Conservation (phyloP, 148 eudicot species). For the Spergularia bocconei region DNA sequence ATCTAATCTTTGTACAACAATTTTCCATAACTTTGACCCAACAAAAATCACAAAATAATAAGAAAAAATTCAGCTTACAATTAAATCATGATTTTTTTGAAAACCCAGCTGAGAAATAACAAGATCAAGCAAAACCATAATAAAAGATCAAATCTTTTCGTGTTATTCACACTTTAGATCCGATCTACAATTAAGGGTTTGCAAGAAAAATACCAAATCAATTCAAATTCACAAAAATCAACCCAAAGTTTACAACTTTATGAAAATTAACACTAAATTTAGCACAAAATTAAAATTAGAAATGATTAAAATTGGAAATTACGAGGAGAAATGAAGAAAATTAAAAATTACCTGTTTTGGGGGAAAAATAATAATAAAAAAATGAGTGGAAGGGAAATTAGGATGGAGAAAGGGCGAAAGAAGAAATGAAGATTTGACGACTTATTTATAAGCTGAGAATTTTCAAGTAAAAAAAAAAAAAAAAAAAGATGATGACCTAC, state of each 20-base stretch:
- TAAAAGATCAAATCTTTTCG: conserved; percentile 6
- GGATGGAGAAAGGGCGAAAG: conserved; percentile 27
- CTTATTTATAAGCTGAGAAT: conserved; percentile 21
- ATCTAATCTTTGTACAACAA: background rate
- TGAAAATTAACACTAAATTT: too few species aligned
- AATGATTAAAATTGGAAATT: background rate
- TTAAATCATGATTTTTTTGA: background rate
- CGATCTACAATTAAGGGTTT: background rate
- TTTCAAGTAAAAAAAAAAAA: background rate
- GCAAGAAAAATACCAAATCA: background rate
- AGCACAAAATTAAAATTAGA: too few species aligned
- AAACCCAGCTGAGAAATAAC: background rate
- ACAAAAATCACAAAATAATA: too few species aligned
- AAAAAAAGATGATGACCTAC: conserved; percentile 13
- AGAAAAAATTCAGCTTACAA: background rate
- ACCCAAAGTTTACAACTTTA: background rate
- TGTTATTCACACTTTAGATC: background rate
- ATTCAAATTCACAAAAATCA: background rate
- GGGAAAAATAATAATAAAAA: conserved; percentile 3
- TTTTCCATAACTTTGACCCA: too few species aligned
- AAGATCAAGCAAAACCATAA: conserved; percentile 7
- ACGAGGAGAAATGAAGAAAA: background rate
- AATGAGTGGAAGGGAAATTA: background rate
- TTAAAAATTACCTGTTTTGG: background rate
- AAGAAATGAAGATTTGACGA: background rate